Conservation (phyloP, 1,139 yeast genomes). For the Sugiyamaella novakii region DNA sequence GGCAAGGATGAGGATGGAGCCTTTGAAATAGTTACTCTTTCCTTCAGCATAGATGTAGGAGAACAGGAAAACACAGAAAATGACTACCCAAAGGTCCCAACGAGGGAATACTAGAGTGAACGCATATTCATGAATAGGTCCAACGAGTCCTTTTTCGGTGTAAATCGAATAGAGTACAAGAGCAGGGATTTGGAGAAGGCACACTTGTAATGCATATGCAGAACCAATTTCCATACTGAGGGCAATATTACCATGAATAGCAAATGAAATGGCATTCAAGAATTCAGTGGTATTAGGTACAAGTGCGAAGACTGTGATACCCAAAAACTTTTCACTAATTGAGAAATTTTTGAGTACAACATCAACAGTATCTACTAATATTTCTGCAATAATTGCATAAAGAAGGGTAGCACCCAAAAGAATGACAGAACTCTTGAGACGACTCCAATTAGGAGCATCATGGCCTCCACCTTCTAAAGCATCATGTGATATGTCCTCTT, state of each 20-base stretch:
- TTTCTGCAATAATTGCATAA: constrained; percentile 93
- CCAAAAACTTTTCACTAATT: constrained; percentile 85
- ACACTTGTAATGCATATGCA: constrained; percentile 97
- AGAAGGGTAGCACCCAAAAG: constrained; percentile 79
- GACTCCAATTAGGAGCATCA: constrained; percentile 97
- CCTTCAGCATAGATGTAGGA: constrained; percentile 97
- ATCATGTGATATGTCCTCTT: constrained; percentile 21
- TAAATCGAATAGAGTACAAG: constrained; percentile 75
- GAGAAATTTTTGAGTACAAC: constrained; percentile 76
- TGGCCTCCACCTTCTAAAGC: constrained; percentile 69
- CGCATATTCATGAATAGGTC: constrained; percentile 49
- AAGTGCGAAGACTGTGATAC: constrained; percentile 89
- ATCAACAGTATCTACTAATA: constrained; percentile 91
- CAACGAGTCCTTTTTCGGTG: constrained; percentile 38
- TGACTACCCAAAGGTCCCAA: constrained; percentile 90
- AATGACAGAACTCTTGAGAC: constrained; percentile 81
- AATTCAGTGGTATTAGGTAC: constrained; percentile 98
- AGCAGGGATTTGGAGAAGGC: constrained; percentile 89
- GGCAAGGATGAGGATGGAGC: constrained; percentile 79
- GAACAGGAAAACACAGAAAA: constrained; percentile 83
- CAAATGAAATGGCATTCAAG: constrained; percentile 94
- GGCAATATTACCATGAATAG: constrained; percentile 94
- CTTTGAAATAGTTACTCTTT: constrained; percentile 92
- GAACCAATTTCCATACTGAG: constrained; percentile 93
- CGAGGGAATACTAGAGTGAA: constrained; percentile 88